These are phyloP conservation scores for Rosa persica DNA, from an alignment of 306 rosid species.

Conservation along the genomic window DNA sequence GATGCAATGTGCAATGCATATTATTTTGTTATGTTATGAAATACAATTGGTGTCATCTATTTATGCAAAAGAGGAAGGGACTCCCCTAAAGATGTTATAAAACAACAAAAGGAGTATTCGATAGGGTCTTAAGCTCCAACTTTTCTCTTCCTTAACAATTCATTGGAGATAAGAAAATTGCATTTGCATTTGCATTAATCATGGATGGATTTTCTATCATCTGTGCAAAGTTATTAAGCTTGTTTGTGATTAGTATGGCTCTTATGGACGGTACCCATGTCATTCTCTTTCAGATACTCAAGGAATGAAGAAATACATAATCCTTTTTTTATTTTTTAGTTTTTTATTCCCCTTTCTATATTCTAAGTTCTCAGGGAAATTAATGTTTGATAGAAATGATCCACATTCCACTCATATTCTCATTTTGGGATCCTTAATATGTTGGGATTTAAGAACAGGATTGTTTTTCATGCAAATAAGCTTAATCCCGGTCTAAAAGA, in stretches of 20 bases:
- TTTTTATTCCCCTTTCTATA: background rate
- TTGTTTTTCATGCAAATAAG: too few relatives aligned
- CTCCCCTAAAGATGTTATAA: background rate
- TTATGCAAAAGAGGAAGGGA: background rate
- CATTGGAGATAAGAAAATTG: background rate
- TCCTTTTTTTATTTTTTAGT: too few relatives aligned
- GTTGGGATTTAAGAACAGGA: background rate
- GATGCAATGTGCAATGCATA: background rate
- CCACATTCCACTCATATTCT: background rate
- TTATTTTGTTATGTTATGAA: background rate
- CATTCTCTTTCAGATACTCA: background rate
- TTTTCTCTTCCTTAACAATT: background rate
- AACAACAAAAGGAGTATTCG: background rate
- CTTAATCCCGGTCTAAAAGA: too few relatives aligned
- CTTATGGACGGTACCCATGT: background rate
- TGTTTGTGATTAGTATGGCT: background rate
- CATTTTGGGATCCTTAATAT: background rate
- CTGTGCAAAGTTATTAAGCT: background rate
- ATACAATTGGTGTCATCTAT: background rate
- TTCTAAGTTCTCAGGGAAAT: background rate
- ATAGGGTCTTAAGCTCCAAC: background rate
- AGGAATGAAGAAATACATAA: background rate
- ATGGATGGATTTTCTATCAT: background rate
- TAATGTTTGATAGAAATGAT: background rate
- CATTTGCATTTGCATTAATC: background rate